These are phyloP conservation scores for Multifurca ochricompacta DNA, from an alignment of 768 basidiomycete genomes.

Conservation along the genomic window DNA sequence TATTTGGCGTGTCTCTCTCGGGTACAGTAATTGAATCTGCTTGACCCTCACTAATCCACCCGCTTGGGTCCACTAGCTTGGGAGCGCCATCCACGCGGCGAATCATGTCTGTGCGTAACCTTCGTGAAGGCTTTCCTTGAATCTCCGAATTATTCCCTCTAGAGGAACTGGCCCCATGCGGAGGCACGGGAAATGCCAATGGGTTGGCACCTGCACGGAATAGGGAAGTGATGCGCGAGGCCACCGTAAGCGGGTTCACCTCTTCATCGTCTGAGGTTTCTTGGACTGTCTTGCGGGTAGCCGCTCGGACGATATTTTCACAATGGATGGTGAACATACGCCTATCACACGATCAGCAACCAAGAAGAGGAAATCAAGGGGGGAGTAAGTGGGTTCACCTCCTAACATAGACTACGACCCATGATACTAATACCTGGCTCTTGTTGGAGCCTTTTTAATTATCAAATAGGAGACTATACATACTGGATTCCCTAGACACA, in stretches of 20 bases:
- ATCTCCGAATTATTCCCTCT: background rate
- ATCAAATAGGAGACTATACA: slow-evolving; percentile 27
- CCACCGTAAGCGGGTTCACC: slow-evolving; percentile 24
- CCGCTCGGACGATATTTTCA: slow-evolving; percentile 15
- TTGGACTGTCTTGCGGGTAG: slow-evolving; percentile 8
- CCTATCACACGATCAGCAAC: slow-evolving; percentile 1
- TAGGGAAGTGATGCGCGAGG: slow-evolving; percentile 5
- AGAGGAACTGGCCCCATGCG: background rate
- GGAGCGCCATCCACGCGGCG: slow-evolving; percentile 62
- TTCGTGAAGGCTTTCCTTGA: background rate
- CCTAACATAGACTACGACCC: slow-evolving; percentile 75
- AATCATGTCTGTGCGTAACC: slow-evolving; percentile 67
- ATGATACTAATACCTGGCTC: slow-evolving; percentile 62
- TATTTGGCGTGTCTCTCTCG: background rate
- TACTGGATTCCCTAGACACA: slow-evolving; percentile 71
- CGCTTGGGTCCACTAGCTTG: slow-evolving; percentile 65
- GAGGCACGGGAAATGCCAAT: background rate
- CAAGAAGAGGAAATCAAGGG: background rate
- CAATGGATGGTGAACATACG: slow-evolving; percentile 18
- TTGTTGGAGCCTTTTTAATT: background rate
- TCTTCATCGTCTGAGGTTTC: slow-evolving; percentile 23
- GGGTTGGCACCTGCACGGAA: slow-evolving; percentile 1
- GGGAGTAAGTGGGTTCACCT: slow-evolving; percentile 37
- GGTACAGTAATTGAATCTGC: slow-evolving; percentile 13
- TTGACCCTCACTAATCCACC: slow-evolving; percentile 50